Percentiles rank a stretch among this genome's conserved stretches.
These are phyloP conservation scores for Backusella tuberculispora DNA, from an alignment of 192 early-diverging fungal species.

Conservation along the genomic window DNA sequence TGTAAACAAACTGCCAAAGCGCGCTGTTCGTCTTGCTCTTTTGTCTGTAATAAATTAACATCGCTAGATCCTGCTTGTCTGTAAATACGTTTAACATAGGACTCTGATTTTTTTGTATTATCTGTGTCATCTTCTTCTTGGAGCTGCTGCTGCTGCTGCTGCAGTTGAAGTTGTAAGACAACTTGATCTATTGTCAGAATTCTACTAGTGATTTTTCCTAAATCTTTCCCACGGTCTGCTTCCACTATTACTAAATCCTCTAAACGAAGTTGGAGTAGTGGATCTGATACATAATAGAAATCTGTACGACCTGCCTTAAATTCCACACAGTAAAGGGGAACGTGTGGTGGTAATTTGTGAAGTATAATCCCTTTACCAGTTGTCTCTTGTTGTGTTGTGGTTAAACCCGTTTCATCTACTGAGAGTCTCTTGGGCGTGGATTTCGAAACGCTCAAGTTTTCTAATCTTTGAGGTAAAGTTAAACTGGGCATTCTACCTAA, in stretches of 20 bases:
- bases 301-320: constrained; percentile 88
- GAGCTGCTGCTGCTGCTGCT: constrained; percentile 33
- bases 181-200: constrained; percentile 60
- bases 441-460: neutral
- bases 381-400: neutral
- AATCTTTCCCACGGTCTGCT: constrained; percentile 87
- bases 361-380: constrained; percentile 36
- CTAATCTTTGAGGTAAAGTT: neutral
- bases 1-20: constrained; percentile 84
- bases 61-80: constrained; percentile 79
- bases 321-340: constrained; percentile 79
- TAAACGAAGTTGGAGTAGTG: constrained; percentile 46
- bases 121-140: constrained; percentile 36
- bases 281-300: constrained; percentile 72
- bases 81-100: constrained; percentile 86
- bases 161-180: constrained; percentile 42
- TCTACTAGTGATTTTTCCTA: constrained; percentile 80
- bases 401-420: neutral
- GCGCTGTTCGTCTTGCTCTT: constrained; percentile 87
- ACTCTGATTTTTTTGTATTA: neutral
- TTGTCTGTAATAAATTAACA: constrained; percentile 74
- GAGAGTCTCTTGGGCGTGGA: neutral
- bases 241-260: constrained; percentile 89
- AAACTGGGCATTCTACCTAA: constrained; percentile 2
- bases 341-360: constrained; percentile 48